A percentile compares a stretch with the other conserved stretches of the same genome.
Evolutionary conservation across 2,329 filamentous ascomycete species (phyloP).

Genomic region (Colletotrichum phormii): DNA sequence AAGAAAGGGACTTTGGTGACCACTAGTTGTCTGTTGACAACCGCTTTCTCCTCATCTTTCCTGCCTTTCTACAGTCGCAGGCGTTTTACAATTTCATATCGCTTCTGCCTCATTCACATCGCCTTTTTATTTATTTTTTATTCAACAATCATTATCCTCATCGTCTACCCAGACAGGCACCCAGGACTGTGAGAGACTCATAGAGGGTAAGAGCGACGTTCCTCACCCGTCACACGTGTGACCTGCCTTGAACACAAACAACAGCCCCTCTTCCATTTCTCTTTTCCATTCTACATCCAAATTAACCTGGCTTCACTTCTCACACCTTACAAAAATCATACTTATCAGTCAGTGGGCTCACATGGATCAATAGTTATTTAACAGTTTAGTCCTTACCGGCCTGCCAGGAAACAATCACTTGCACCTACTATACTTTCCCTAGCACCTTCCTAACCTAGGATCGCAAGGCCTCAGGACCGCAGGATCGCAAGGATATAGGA

Average conservation of each 20-base stretch:
- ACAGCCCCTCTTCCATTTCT: background rate
- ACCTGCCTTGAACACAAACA: background rate
- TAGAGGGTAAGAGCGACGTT: background rate
- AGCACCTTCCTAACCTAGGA: background rate
- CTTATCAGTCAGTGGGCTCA: background rate
- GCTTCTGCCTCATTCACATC: background rate
- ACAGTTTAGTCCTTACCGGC: background rate
- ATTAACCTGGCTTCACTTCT: background rate
- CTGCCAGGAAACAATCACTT: background rate
- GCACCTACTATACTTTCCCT: background rate
- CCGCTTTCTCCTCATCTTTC: background rate
- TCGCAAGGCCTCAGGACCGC: background rate
- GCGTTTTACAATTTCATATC: background rate
- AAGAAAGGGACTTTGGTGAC: background rate
- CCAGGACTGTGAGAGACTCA: background rate
- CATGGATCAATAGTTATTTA: background rate
- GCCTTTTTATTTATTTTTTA: no score
- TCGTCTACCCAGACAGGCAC: background rate
- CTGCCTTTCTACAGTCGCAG: background rate
- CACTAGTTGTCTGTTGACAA: background rate
- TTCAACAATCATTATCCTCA: background rate
- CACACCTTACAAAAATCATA: background rate
- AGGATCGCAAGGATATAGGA: background rate
- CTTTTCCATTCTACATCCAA: background rate
- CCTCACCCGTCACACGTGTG: background rate